Base-by-base conservation (phyloP, 306 rosid genomes). In the Prosopis cineraria region DNA sequence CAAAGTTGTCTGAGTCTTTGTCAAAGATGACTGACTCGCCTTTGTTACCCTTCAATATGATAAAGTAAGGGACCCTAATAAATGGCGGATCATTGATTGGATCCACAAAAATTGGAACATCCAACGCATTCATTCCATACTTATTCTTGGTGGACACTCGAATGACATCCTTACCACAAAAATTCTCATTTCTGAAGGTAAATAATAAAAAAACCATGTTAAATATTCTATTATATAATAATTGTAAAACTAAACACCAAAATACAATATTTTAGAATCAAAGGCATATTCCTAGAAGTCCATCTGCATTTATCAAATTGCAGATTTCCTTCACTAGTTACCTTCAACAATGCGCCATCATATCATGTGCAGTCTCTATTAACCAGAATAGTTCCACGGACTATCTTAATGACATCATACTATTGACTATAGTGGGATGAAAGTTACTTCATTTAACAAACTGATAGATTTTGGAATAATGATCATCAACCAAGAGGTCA, bases 31-130 rank as follows among this genome's bases (percentile, higher is more conserved):
- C 85, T 36, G 88, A 73, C 79, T 84, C 86, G 4, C 89, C 87
- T 78, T 82, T 90, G 69, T 83, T 33, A 60, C 88, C 85, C 81
- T 82, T 85, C 88, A 91, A 47, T 48, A 91, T 87, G 43, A 93
- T 89, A 75, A 85, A 75, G 79, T 81, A 77, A 44, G 95, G 98
- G 65, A 34, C 87, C 45, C 72, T 87, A 85, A 93, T 87, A 78
- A 77, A 89, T 59, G 98, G 97, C 66, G 96, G 90, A 70, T 93
- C 98, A 63, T 91, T 93, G 55, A 93, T 84, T 34, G 98, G 95
- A 52, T 91, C 95, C 43, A 93, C 89, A 36, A 74, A 68, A 64
- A 93, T 73, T 39, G 94, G 98, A 79, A 93, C 80, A 29, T 75
- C 86, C 72, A 93, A 68, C 24, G 82, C 82, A 69, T 88, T 91